Conservation (phyloP, 805 yeast species). For the Saturnispora saitoi region DNA sequence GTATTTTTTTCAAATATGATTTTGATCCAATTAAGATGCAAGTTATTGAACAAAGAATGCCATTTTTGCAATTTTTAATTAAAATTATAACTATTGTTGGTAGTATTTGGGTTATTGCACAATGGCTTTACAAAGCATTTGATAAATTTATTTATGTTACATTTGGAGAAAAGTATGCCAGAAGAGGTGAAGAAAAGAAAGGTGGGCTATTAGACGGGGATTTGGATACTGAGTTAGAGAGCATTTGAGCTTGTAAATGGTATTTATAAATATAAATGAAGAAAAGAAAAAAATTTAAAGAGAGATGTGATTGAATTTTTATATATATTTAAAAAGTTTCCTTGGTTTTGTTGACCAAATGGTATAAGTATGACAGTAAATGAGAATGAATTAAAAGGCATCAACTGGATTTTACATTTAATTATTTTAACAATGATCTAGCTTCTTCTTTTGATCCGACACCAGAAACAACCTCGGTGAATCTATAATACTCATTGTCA, state of each 20-base stretch:
- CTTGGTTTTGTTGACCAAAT: neutral
- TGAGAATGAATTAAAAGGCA: neutral
- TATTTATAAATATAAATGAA: neutral
- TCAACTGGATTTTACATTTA: neutral
- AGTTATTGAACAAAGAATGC: slow-evolving; percentile 61
- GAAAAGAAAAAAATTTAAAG: neutral
- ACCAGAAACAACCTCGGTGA: slow-evolving; percentile 22
- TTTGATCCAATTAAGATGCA: slow-evolving; percentile 78
- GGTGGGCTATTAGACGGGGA: slow-evolving; percentile 24
- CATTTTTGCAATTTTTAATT: slow-evolving; percentile 70
- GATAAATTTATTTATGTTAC: slow-evolving; percentile 45
- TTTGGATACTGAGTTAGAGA: slow-evolving; percentile 24
- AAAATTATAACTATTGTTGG: slow-evolving; percentile 76
- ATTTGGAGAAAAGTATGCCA: slow-evolving; percentile 50
- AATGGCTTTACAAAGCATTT: slow-evolving; percentile 51
- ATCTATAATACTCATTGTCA: slow-evolving; percentile 71
- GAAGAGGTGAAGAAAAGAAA: slow-evolving; percentile 39
- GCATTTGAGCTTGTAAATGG: slow-evolving; percentile 13
- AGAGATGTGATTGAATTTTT: neutral
- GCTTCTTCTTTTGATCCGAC: slow-evolving; percentile 15
- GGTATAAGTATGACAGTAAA: neutral
- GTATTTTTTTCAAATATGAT: slow-evolving; percentile 74
- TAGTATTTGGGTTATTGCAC: slow-evolving; percentile 63
- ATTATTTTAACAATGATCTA: slow-evolving; percentile 7
- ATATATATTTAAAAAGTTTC: too few species aligned